phyloP scores from a whole-genome alignment of 192 early-diverging fungal species.

The Allomyces arbusculus region DNA sequence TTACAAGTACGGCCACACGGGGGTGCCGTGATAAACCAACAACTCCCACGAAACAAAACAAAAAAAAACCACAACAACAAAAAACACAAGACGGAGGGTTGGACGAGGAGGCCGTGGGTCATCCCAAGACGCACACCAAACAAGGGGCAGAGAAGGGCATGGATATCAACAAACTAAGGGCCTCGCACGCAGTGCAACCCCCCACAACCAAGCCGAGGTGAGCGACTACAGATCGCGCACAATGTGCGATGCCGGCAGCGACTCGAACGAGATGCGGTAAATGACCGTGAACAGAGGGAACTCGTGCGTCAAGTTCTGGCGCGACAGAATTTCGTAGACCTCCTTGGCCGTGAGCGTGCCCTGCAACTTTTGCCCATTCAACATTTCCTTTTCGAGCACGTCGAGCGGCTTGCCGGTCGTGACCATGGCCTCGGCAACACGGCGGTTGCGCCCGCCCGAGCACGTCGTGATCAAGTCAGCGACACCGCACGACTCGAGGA shows the following conservation, averaged over 20 bases:
- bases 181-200: too few species aligned
- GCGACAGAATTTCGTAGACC: constrained; percentile 55
- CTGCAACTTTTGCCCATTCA: constrained; percentile 95
- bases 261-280: constrained; percentile 79
- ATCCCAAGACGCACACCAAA: too few species aligned
- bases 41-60: too few species aligned
- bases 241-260: constrained; percentile 42
- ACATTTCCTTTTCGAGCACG: constrained; percentile 70
- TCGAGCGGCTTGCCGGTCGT: constrained; percentile 81
- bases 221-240: constrained; percentile 29
- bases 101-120: too few species aligned
- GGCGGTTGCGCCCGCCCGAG: constrained; percentile 89
- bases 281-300: constrained; percentile 88
- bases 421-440: constrained; percentile 78
- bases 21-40: too few species aligned
- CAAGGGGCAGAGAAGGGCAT: too few species aligned
- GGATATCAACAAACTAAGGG: too few species aligned
- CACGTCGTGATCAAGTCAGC: constrained; percentile 94
- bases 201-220: background rate
- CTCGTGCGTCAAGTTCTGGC: constrained; percentile 34
- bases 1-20: too few species aligned
- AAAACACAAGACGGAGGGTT: too few species aligned
- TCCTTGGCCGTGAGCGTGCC: constrained; percentile 80
- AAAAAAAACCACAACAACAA: too few species aligned
- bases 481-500: constrained; percentile 91